phyloP scores from a whole-genome alignment of 2,329 filamentous ascomycete species.

The Colletotrichum tofieldiae region DNA sequence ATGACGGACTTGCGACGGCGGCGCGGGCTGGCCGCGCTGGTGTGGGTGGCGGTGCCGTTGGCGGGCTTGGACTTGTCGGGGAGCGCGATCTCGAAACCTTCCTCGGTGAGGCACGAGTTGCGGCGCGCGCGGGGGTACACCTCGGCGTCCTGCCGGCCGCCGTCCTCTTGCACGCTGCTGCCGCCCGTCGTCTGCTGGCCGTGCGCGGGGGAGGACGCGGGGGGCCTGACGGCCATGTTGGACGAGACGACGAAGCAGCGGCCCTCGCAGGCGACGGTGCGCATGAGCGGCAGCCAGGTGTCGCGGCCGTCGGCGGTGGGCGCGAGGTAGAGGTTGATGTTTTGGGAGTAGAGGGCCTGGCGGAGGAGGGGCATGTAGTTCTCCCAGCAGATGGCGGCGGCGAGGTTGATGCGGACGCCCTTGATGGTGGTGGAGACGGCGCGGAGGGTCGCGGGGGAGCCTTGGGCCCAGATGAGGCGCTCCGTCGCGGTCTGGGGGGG shows the following conservation, averaged over 20 bases:
- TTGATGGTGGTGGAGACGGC: constrained; percentile 86
- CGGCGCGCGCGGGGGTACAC: constrained; percentile 47
- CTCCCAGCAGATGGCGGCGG: constrained; percentile 95
- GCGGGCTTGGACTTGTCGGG: constrained; percentile 48
- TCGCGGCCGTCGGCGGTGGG: constrained; percentile 90
- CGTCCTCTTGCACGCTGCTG: not conserved
- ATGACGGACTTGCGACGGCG: constrained; percentile 60
- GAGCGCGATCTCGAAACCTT: constrained; percentile 65
- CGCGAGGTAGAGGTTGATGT: constrained; percentile 91
- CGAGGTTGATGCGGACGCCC: constrained; percentile 84
- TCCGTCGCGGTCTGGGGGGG: constrained; percentile 80
- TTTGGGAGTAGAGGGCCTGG: constrained; percentile 88
- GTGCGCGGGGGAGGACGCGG: constrained; percentile 46
- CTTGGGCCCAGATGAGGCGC: constrained; percentile 90
- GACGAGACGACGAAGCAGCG: constrained; percentile 88
- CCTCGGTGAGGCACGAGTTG: constrained; percentile 61
- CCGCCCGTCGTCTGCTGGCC: not conserved
- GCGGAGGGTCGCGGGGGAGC: constrained; percentile 82
- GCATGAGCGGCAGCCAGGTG: constrained; percentile 87
- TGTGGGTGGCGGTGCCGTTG: constrained; percentile 20
- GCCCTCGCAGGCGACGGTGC: constrained; percentile 85
- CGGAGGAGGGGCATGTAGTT: constrained; percentile 95
- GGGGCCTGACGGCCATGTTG: constrained; percentile 83
- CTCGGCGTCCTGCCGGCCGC: constrained; percentile 2
- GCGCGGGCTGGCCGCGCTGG: constrained; percentile 30